Evolutionary conservation across 129 eudicot species (phyloP).

Genomic region (Daucus carota): DH1_v3.0 NC_030387.2:781001-781500

Average conservation of each 20-base stretch:
- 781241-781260: constrained; percentile 74
- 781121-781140: constrained; percentile 57
- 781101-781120: constrained; percentile 49
- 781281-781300: constrained; percentile 64
- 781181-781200: constrained; percentile 58
- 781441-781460: constrained; percentile 47
- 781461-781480: constrained; percentile 23
- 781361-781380: constrained; percentile 53
- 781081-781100: constrained; percentile 79
- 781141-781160: constrained; percentile 48
- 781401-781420: constrained; percentile 52
- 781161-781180: constrained; percentile 68
- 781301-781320: constrained; percentile 68
- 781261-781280: constrained; percentile 59
- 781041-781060: constrained; percentile 10
- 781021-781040: not conserved
- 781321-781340: constrained; percentile 44
- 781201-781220: constrained; percentile 46
- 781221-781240: constrained; percentile 52
- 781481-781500: constrained; percentile 9
- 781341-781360: constrained; percentile 35
- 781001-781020: not conserved
- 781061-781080: constrained; percentile 73
- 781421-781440: constrained; percentile 40
- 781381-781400: constrained; percentile 47